These are phyloP conservation scores for Russula earlei DNA, from an alignment of 768 basidiomycete genomes.

Conservation along the genomic window DNA sequence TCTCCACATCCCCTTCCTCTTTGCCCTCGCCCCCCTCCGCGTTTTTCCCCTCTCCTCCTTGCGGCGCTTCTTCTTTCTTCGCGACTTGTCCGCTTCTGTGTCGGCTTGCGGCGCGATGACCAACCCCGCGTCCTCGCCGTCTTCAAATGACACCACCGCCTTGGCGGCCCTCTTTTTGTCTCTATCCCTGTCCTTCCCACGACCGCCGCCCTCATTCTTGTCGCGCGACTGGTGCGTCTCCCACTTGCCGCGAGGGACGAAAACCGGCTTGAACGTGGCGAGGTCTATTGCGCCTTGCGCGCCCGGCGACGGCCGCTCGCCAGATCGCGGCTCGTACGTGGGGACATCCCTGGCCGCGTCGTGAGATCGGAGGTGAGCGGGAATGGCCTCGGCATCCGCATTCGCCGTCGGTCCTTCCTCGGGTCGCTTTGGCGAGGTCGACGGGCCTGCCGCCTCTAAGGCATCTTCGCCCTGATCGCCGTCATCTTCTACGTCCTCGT, in stretches of 20 bases:
- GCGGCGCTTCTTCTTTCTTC: conserved; percentile 38
- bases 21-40: conserved; percentile 26
- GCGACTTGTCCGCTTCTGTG: conserved; percentile 27
- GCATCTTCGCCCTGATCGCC: conserved; percentile 17
- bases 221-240: conserved; percentile 31
- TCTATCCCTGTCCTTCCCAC: conserved; percentile 28
- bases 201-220: background rate
- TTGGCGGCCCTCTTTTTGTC: conserved; percentile 41
- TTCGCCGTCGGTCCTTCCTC: background rate
- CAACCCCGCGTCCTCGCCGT: conserved; percentile 41
- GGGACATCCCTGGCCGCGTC: background rate
- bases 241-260: conserved; percentile 52
- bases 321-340: conserved; percentile 12
- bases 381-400: background rate
- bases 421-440: background rate
- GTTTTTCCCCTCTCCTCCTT: conserved; percentile 22
- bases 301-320: background rate
- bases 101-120: conserved; percentile 19
- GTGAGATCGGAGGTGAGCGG: conserved; percentile 11
- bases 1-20: conserved; percentile 31
- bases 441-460: background rate
- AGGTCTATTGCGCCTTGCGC: conserved; percentile 39
- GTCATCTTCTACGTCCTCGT: conserved; percentile 46
- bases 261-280: conserved; percentile 81
- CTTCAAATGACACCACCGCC: conserved; percentile 67